phyloP scores from a whole-genome alignment of 768 basidiomycete species.

The Lyophyllum shimeji region DNA sequence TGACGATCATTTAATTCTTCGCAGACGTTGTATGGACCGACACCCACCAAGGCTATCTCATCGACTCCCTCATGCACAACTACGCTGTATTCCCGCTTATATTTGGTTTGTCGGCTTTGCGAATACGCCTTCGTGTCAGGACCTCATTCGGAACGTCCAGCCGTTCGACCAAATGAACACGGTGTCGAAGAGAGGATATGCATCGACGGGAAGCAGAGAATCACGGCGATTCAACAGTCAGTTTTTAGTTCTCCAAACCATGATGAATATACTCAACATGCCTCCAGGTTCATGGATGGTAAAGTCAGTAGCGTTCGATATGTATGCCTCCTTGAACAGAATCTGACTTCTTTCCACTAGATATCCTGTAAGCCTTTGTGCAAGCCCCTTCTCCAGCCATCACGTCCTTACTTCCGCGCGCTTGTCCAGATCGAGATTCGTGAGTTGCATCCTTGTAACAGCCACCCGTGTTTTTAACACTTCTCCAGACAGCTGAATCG shows the following conservation, averaged over 20 bases:
- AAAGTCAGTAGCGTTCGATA: slow-evolving; percentile 38
- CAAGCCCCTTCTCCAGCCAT: slow-evolving; percentile 24
- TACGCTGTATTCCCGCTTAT: slow-evolving; percentile 69
- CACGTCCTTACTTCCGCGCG: background rate
- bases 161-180: slow-evolving; percentile 36
- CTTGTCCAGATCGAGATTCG: slow-evolving; percentile 26
- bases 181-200: slow-evolving; percentile 49
- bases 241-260: background rate
- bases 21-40: slow-evolving; percentile 67
- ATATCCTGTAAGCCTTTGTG: slow-evolving; percentile 38
- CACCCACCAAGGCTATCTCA: slow-evolving; percentile 55
- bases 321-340: background rate
- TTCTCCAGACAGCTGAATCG: slow-evolving; percentile 17
- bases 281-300: slow-evolving; percentile 52
- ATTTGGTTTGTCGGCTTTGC: slow-evolving; percentile 44
- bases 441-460: slow-evolving; percentile 12
- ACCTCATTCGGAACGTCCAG: slow-evolving; percentile 25
- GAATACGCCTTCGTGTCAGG: background rate
- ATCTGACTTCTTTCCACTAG: slow-evolving; percentile 1
- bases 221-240: slow-evolving; percentile 65
- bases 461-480: background rate
- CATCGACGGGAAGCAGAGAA: slow-evolving; percentile 73
- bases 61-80: slow-evolving; percentile 64
- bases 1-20: background rate
- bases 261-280: background rate